phyloP scores from a whole-genome alignment of 1,284 basidiomycete species.

The Rhodotorula glutinis region DNA sequence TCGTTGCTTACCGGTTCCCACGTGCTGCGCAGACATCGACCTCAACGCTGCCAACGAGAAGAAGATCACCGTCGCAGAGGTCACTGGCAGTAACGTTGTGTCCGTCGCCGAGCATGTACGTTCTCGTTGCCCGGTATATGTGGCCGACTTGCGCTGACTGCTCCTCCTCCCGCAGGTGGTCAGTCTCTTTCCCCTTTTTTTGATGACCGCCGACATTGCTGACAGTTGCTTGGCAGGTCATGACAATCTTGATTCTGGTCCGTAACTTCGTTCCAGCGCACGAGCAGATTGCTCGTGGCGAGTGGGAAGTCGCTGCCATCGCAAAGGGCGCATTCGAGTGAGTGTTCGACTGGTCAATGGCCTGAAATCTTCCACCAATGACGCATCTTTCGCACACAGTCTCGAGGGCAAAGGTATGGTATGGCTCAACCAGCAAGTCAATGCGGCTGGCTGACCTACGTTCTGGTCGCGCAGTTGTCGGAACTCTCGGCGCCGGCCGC shows the following conservation, averaged over 20 bases:
- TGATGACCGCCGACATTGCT: too few relatives aligned
- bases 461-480: not conserved
- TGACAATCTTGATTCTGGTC: conserved; percentile 77
- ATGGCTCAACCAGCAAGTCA: too few relatives aligned
- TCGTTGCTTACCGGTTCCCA: too few relatives aligned
- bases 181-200: too few relatives aligned
- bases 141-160: too few relatives aligned
- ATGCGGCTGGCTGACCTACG: conserved; percentile 76
- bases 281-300: conserved; percentile 76
- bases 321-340: conserved; percentile 60
- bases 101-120: conserved; percentile 51
- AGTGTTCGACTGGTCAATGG: too few relatives aligned
- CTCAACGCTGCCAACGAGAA: conserved; percentile 80
- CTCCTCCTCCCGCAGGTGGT: too few relatives aligned
- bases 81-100: conserved; percentile 51
- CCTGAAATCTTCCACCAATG: too few relatives aligned
- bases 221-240: conserved; percentile 42
- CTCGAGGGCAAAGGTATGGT: conserved; percentile 86
- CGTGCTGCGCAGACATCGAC: conserved; percentile 60
- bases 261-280: conserved; percentile 81
- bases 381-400: not conserved
- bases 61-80: conserved; percentile 74
- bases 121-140: too few relatives aligned
- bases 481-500: conserved; percentile 47
- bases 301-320: conserved; percentile 62